These are phyloP conservation scores for Yamadazyma paraphyllophila DNA, from an alignment of 805 yeast genomes.

Conservation along the genomic window DNA sequence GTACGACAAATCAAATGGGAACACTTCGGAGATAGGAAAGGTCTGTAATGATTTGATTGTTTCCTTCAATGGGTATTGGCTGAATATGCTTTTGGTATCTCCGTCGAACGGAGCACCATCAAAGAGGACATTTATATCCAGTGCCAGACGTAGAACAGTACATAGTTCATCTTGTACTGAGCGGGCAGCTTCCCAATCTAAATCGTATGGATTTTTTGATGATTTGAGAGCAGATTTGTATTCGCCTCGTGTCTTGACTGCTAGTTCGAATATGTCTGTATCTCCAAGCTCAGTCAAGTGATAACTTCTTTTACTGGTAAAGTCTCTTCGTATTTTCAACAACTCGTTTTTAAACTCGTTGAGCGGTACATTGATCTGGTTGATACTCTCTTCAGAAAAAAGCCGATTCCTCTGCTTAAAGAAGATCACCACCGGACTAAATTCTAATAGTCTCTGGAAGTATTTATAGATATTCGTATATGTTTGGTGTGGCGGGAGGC, in stretches of 20 bases:
- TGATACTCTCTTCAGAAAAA: slow-evolving; percentile 23
- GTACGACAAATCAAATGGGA: slow-evolving; percentile 23
- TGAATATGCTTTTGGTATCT: neutral
- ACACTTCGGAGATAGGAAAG: neutral
- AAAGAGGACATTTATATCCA: slow-evolving; percentile 7
- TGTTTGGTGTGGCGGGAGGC: slow-evolving; percentile 1
- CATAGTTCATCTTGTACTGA: slow-evolving; percentile 14
- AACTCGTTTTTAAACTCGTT: slow-evolving; percentile 13
- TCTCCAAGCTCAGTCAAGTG: slow-evolving; percentile 30
- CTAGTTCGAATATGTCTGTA: slow-evolving; percentile 29
- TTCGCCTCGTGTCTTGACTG: slow-evolving; percentile 12
- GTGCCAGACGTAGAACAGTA: slow-evolving; percentile 5
- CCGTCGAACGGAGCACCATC: neutral
- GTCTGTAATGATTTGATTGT: slow-evolving; percentile 2
- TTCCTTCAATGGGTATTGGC: neutral
- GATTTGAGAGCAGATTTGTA: neutral
- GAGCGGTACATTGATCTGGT: slow-evolving; percentile 21
- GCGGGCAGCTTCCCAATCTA: neutral
- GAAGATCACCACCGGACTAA: slow-evolving; percentile 30
- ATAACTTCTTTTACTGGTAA: slow-evolving; percentile 21
- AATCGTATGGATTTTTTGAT: neutral
- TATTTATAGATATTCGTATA: slow-evolving; percentile 24
- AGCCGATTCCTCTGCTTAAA: slow-evolving; percentile 27
- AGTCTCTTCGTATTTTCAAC: slow-evolving; percentile 9
- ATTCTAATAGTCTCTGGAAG: slow-evolving; percentile 25